Evolutionary conservation across 768 basidiomycete genomes (phyloP), one percentile per base, ranked within the genome.

Genomic region (Bullera alba): DNA sequence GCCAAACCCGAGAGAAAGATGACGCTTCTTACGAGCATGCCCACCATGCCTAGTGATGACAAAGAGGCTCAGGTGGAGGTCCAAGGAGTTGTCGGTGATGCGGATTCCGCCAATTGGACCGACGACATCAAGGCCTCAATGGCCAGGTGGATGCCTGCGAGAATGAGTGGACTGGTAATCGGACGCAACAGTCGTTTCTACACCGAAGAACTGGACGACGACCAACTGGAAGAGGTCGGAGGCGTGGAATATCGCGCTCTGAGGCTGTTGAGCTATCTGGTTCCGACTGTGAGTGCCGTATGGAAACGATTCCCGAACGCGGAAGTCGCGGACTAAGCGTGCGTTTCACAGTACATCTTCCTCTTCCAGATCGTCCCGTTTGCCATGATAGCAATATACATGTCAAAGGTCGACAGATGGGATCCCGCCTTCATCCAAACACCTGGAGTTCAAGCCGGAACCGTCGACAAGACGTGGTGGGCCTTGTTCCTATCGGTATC

Each of bases 161-260:
- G 54, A 1, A 21, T 70, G 41, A 26, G 39, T 6, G 59, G 59
- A 8, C 35, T 70, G n/a, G 65, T 70, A 1, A 51, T 70, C 10
- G 68, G 68, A 2, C 49, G 68, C 14, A 70, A 70, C 37, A 60
- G 59, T 37, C 54, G 61, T 4, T 67, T 70, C 42, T 70, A 46
- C 45, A 58, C 61, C 5, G 65, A 70, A 35, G 66, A 67, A 42
- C 56, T 70, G 45, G 61, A 63, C 22, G 61, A 63, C 46, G 63
- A 67, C 22, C 61, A 63, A 23, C 34, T 70, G 43, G 69, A 70
- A 39, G 54, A 59, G 50, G 44, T 70, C 23, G 69, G 65, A 0
- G 69, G 63, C 0, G 61, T 70, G 2, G 69, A 70, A 37, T 70
- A 70, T 37, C 46, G 61, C 26, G 69, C 66, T 14, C 42, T 70